Percentiles rank a stretch among this genome's conserved stretches.
Evolutionary conservation across 2,329 filamentous ascomycete genomes (phyloP).

Genomic region (Cercospora brassicicola): DNA sequence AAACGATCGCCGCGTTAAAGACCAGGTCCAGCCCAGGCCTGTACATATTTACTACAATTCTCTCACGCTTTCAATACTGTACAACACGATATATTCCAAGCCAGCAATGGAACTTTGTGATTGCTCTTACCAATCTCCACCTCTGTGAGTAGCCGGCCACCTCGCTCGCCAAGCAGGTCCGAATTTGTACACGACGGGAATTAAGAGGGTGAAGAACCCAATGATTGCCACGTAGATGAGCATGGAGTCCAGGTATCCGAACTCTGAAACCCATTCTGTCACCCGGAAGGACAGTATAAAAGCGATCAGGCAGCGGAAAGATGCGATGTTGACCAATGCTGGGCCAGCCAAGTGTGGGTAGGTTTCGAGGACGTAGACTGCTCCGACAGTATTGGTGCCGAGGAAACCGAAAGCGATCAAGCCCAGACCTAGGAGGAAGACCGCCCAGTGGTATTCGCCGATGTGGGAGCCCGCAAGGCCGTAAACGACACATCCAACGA

Average conservation of each 20-base stretch:
- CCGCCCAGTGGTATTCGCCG: slow-evolving; percentile 28
- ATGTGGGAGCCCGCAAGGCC: slow-evolving; percentile 31
- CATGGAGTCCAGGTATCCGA: slow-evolving; percentile 34
- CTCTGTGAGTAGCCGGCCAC: slow-evolving; percentile 26
- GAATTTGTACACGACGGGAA: slow-evolving; percentile 33
- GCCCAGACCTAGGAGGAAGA: slow-evolving; percentile 34
- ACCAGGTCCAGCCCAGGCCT: background rate
- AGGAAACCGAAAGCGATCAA: slow-evolving; percentile 37
- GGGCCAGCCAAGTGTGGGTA: slow-evolving; percentile 38
- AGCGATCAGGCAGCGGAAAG: slow-evolving; percentile 36
- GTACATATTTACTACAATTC: background rate
- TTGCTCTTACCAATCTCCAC: slow-evolving; percentile 11
- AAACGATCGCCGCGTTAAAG: background rate
- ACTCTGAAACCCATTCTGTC: slow-evolving; percentile 33
- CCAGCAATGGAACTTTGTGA: background rate
- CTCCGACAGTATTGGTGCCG: slow-evolving; percentile 35
- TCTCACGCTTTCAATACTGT: background rate
- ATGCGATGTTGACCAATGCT: slow-evolving; percentile 37
- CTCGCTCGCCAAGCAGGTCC: slow-evolving; percentile 27
- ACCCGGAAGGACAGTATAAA: slow-evolving; percentile 35
- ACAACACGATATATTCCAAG: background rate
- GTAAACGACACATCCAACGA: slow-evolving; percentile 34
- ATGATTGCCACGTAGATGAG: slow-evolving; percentile 36
- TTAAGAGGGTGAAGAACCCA: slow-evolving; percentile 27
- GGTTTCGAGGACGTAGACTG: slow-evolving; percentile 38